Evolutionary conservation across 2,329 filamentous ascomycete species (phyloP).

Genomic region (Tolypocladium ophioglossoides): DNA sequence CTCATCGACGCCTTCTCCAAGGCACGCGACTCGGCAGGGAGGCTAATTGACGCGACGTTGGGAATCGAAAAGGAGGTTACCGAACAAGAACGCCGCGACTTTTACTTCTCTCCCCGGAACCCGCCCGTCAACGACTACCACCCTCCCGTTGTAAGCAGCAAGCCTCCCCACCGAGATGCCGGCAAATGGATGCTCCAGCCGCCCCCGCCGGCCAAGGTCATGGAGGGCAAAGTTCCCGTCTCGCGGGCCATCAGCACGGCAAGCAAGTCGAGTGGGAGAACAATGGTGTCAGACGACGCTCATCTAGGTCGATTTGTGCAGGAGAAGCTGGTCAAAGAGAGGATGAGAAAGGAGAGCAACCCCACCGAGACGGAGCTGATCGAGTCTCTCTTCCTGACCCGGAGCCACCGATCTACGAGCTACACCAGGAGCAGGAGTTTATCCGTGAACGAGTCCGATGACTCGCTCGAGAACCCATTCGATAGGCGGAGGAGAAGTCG

Average conservation of each 20-base stretch:
- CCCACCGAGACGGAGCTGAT: constrained; percentile 33
- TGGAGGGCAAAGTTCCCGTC: constrained; percentile 75
- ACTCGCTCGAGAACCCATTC: constrained; percentile 18
- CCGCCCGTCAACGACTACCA: constrained; percentile 80
- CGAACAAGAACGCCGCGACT: constrained; percentile 44
- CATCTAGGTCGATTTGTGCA: constrained; percentile 32
- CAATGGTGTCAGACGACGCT: constrained; percentile 28
- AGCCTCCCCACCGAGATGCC: constrained; percentile 56
- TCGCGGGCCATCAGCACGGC: constrained; percentile 49
- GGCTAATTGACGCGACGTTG: constrained; percentile 41
- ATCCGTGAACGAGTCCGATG: constrained; percentile 26
- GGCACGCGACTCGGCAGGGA: constrained; percentile 44
- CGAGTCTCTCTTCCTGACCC: constrained; percentile 27
- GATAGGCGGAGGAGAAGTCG: constrained; percentile 16
- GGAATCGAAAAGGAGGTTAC: constrained; percentile 41
- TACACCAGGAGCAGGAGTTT: constrained; percentile 24
- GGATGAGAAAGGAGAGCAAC: constrained; percentile 29
- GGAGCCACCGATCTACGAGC: constrained; percentile 20
- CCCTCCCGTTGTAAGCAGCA: constrained; percentile 72
- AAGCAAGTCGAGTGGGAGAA: constrained; percentile 38
- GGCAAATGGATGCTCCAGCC: constrained; percentile 90
- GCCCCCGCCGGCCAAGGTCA: constrained; percentile 78
- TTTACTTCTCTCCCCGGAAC: constrained; percentile 49
- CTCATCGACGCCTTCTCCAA: constrained; percentile 48
- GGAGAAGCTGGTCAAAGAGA: constrained; percentile 35